These are phyloP conservation scores for Pichia sp. DNA, from an alignment of 1,139 yeast genomes.

Conservation along the genomic window DNA sequence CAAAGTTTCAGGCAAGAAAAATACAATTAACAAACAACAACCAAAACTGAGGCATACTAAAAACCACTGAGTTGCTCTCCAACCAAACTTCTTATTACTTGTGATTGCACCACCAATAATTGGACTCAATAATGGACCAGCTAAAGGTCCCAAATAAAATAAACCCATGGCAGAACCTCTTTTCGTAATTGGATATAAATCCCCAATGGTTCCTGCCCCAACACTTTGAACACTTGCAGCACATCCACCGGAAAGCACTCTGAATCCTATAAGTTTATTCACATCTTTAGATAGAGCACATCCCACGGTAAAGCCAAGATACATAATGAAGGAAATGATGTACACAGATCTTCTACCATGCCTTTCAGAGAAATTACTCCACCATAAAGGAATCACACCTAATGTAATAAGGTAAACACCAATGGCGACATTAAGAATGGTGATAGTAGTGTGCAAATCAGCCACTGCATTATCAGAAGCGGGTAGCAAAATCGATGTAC, in stretches of 20 bases:
- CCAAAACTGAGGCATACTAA: constrained; percentile 60
- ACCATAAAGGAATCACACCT: constrained; percentile 84
- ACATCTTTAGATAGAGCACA: constrained; percentile 60
- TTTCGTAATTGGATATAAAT: constrained; percentile 55
- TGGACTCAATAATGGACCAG: constrained; percentile 78
- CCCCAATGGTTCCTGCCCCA: constrained; percentile 86
- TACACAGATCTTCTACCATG: constrained; percentile 73
- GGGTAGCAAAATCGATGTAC: constrained; percentile 79
- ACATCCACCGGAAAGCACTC: constrained; percentile 71
- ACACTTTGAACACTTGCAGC: constrained; percentile 85
- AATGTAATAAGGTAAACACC: constrained; percentile 69
- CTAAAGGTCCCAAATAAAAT: constrained; percentile 72
- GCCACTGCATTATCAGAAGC: constrained; percentile 55
- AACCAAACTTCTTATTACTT: constrained; percentile 51
- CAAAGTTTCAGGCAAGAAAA: constrained; percentile 71
- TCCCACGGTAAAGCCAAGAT: constrained; percentile 63
- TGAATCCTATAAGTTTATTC: constrained; percentile 53
- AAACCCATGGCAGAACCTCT: constrained; percentile 79
- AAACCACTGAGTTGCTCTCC: constrained; percentile 90
- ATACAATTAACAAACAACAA: constrained; percentile 39
- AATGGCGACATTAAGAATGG: constrained; percentile 66
- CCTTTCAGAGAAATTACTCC: constrained; percentile 74
- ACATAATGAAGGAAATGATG: constrained; percentile 54
- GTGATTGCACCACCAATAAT: constrained; percentile 74
- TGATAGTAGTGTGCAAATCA: constrained; percentile 47